These are phyloP conservation scores for Cerioporus squamosus DNA, from an alignment of 1,284 basidiomycete genomes.

Conservation along the genomic window DNA sequence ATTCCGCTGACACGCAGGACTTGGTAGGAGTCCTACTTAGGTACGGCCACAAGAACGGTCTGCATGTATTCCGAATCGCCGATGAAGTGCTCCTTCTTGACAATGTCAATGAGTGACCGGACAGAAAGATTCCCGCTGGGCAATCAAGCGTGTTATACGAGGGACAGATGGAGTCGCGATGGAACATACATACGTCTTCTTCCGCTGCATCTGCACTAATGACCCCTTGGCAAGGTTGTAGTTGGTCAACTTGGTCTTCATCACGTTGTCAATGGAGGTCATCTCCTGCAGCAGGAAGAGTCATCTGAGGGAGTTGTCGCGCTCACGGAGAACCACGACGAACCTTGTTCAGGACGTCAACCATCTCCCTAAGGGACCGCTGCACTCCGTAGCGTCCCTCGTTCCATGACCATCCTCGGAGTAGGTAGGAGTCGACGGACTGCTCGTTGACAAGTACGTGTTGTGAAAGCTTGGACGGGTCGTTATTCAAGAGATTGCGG, in stretches of 20 bases:
- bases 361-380: slow-evolving; percentile 78
- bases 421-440: slow-evolving; percentile 81
- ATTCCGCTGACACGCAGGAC: neutral
- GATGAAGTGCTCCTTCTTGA: slow-evolving; percentile 84
- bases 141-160: neutral
- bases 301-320: neutral
- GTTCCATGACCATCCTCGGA: slow-evolving; percentile 87
- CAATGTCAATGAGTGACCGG: slow-evolving; percentile 85
- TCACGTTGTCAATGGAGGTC: slow-evolving; percentile 85
- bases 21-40: slow-evolving; percentile 64
- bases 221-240: slow-evolving; percentile 97
- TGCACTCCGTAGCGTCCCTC: slow-evolving; percentile 86
- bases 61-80: slow-evolving; percentile 93
- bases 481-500: slow-evolving; percentile 90
- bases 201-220: slow-evolving; percentile 92
- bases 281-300: slow-evolving; percentile 66
- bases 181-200: slow-evolving; percentile 72
- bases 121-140: slow-evolving; percentile 93
- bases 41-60: slow-evolving; percentile 92
- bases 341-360: slow-evolving; percentile 85
- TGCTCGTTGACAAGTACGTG: slow-evolving; percentile 87
- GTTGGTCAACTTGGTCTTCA: slow-evolving; percentile 88
- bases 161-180: neutral
- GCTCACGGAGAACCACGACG: slow-evolving; percentile 5
- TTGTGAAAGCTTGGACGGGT: slow-evolving; percentile 80